phyloP scores from a whole-genome alignment of 2,329 filamentous ascomycete genomes.

The Phialocephala sp. region DNA sequence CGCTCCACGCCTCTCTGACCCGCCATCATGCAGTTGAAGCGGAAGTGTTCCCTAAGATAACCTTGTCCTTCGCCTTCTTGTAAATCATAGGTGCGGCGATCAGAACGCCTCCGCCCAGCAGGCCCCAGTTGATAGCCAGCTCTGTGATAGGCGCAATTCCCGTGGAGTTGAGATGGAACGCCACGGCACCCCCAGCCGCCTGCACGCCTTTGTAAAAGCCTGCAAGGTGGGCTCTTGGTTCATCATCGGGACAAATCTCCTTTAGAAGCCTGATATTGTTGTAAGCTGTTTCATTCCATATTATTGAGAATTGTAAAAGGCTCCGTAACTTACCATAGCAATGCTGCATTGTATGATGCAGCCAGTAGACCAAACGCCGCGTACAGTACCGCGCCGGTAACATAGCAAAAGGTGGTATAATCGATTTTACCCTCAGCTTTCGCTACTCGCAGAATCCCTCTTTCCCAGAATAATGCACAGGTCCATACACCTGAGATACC shows the following conservation, averaged over 20 bases:
- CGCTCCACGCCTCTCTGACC: too few relatives aligned
- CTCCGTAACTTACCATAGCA: constrained; percentile 45
- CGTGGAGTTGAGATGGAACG: constrained; percentile 69
- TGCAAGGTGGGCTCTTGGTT: constrained; percentile 69
- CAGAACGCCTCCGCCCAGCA: constrained; percentile 72
- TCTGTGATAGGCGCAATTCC: constrained; percentile 69
- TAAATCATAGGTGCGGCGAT: constrained; percentile 79
- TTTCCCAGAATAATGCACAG: constrained; percentile 79
- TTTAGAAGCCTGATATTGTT: background rate
- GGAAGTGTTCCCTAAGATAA: background rate
- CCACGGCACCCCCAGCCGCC: constrained; percentile 79
- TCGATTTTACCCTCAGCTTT: constrained; percentile 39
- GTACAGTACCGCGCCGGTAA: background rate
- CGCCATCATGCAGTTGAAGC: too few relatives aligned
- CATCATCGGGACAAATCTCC: background rate
- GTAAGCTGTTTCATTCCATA: background rate
- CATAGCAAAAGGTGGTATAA: background rate
- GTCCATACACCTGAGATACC: constrained; percentile 81
- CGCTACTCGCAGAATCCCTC: constrained; percentile 49
- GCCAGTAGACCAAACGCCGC: constrained; percentile 10
- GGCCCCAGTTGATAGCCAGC: constrained; percentile 76
- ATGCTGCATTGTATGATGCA: constrained; percentile 63
- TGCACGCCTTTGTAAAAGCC: constrained; percentile 89
- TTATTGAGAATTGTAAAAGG: background rate
- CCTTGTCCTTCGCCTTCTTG: constrained; percentile 71